Evolutionary conservation across 2,329 filamentous ascomycete genomes (phyloP).

Genomic region (Aspergillus brasiliensis): DNA sequence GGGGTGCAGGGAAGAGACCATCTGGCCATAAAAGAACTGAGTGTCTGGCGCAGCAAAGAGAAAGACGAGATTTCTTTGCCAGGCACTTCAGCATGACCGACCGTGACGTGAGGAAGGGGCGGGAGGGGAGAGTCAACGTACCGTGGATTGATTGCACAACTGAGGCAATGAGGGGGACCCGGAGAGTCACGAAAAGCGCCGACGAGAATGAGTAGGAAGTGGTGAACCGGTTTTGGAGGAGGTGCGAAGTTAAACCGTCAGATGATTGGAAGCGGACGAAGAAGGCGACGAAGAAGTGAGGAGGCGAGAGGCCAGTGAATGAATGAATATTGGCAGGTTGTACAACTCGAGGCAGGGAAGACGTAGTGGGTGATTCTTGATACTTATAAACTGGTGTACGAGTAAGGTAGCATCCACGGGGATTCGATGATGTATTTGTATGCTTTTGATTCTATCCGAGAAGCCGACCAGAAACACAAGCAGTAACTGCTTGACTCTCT

Average conservation of each 20-base stretch:
- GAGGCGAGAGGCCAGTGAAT: no score
- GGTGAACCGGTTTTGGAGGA: neutral
- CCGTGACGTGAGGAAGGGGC: neutral
- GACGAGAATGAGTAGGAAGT: slow-evolving; percentile 18
- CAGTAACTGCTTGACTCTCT: neutral
- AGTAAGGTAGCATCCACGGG: neutral
- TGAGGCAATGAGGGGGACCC: slow-evolving; percentile 1
- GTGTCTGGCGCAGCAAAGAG: neutral
- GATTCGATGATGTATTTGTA: slow-evolving; percentile 2
- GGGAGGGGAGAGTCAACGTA: neutral
- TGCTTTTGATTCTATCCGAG: no score
- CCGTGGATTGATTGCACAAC: slow-evolving; percentile 3
- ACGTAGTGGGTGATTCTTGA: neutral
- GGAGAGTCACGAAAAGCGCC: neutral
- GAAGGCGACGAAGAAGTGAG: no score
- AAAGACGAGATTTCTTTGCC: slow-evolving; percentile 1
- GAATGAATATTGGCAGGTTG: no score
- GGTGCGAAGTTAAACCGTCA: no score
- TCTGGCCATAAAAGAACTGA: no score
- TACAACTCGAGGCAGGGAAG: slow-evolving; percentile 1
- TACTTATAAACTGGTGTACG: neutral
- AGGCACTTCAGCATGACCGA: neutral
- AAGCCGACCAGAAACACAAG: neutral
- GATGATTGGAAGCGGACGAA: no score
- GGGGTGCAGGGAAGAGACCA: no score